Conservation (phyloP, 202 grass and related monocot species). For the Brachypodium distachyon region DNA sequence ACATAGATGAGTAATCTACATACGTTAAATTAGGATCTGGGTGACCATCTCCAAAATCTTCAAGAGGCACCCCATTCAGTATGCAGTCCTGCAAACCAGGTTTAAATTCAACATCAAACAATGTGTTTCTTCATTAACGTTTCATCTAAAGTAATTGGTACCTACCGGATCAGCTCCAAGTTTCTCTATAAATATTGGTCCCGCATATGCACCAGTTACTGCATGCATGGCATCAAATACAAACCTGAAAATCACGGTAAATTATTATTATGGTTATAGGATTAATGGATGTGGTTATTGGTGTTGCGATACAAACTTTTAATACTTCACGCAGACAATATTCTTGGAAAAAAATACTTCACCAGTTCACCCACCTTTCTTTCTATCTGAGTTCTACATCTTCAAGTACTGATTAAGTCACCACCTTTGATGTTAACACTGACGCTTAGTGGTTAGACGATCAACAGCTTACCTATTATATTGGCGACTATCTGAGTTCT, state of each 20-base stretch:
- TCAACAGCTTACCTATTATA: too few species aligned
- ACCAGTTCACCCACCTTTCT: too few species aligned
- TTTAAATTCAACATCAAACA: conserved; percentile 11
- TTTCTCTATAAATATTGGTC: conserved; percentile 76
- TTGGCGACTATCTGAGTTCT: too few species aligned
- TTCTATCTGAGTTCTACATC: too few species aligned
- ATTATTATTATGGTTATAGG: not conserved
- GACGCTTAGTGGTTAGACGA: too few species aligned
- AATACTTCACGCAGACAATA: too few species aligned
- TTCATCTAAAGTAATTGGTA: conserved; percentile 17
- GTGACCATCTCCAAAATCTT: conserved; percentile 90
- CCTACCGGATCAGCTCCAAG: conserved; percentile 72
- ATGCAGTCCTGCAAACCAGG: conserved; percentile 55
- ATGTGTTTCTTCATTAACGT: conserved; percentile 10
- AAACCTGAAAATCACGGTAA: conserved; percentile 49
- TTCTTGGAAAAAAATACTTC: too few species aligned
- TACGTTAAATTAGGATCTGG: conserved; percentile 97
- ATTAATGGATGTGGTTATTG: not conserved
- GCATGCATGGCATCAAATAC: conserved; percentile 91
- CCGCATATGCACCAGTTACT: conserved; percentile 81
- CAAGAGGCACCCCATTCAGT: conserved; percentile 74
- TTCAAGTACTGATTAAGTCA: too few species aligned
- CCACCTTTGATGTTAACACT: too few species aligned
- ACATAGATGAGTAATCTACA: not conserved
- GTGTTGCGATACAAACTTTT: not conserved